These are phyloP conservation scores for Gloeostereum incarnatum DNA, from an alignment of 768 basidiomycete genomes.

Conservation along the genomic window DNA sequence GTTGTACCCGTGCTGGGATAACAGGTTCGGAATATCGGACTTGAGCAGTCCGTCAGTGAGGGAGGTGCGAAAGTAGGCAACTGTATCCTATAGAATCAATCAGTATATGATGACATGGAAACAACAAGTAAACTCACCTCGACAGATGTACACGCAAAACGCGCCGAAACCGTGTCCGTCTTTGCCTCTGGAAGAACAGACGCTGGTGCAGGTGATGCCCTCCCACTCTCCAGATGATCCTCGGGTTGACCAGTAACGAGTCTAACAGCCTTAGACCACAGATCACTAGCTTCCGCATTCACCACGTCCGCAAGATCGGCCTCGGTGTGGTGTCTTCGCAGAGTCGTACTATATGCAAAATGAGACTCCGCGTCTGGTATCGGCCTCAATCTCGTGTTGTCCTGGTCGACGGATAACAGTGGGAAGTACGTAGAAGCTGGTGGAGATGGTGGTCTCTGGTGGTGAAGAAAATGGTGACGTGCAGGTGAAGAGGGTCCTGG, in stretches of 20 bases:
- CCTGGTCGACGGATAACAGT: constrained; percentile 36
- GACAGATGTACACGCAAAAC: constrained; percentile 56
- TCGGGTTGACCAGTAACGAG: constrained; percentile 27
- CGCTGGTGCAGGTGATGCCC: constrained; percentile 17
- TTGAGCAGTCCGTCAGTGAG: constrained; percentile 50
- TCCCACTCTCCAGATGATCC: constrained; percentile 28
- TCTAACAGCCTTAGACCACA: constrained; percentile 40
- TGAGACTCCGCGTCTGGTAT: constrained; percentile 59
- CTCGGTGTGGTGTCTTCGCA: constrained; percentile 58
- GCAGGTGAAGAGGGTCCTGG: too few relatives aligned
- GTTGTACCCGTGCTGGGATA: constrained; percentile 76
- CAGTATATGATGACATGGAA: constrained; percentile 5
- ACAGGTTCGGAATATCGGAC: constrained; percentile 52
- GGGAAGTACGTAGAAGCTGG: constrained; percentile 81
- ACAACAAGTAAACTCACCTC: constrained; percentile 35
- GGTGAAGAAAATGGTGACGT: too few relatives aligned
- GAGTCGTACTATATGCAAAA: constrained; percentile 78
- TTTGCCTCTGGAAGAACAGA: constrained; percentile 18
- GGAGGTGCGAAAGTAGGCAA: constrained; percentile 63
- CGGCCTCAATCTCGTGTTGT: constrained; percentile 41
- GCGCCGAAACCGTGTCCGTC: constrained; percentile 52
- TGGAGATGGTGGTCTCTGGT: constrained; percentile 41
- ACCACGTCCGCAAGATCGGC: constrained; percentile 35
- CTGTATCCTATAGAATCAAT: constrained; percentile 48
- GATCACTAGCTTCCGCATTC: constrained; percentile 35